These are phyloP conservation scores for Penicillium sp. DNA, from an alignment of 2,329 filamentous ascomycete genomes.

Conservation along the genomic window DNA sequence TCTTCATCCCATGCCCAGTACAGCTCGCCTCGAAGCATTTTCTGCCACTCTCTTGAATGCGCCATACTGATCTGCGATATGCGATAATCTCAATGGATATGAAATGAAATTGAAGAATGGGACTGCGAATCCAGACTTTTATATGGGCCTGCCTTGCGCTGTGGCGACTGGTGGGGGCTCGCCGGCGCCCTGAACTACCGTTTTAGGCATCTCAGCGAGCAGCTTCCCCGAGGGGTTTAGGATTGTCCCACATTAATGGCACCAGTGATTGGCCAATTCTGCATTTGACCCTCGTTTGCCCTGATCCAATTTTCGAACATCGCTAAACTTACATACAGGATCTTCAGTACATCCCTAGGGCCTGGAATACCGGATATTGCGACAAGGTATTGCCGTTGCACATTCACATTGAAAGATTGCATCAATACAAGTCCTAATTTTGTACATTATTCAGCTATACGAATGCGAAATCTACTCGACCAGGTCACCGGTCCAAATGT, in stretches of 20 bases:
- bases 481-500: too few species aligned
- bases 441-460: too few species aligned
- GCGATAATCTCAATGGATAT: background rate
- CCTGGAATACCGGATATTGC: too few species aligned
- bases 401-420: too few species aligned
- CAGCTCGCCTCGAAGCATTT: constrained; percentile 34
- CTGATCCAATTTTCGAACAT: background rate
- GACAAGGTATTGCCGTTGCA: too few species aligned
- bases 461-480: too few species aligned
- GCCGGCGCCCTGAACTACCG: background rate
- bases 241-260: background rate
- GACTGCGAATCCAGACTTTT: background rate
- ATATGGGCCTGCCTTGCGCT: background rate
- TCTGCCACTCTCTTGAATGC: constrained; percentile 33
- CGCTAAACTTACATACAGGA: background rate
- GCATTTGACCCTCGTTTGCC: background rate
- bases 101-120: background rate
- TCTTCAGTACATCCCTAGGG: too few species aligned
- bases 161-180: background rate
- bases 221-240: background rate
- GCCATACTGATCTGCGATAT: background rate
- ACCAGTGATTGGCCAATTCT: background rate
- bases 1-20: constrained; percentile 33
- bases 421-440: too few species aligned
- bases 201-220: constrained; percentile 2